Evolutionary conservation across 352 stramenopile genomes (phyloP).

Genomic region (Phytopythium aichiense): DNA sequence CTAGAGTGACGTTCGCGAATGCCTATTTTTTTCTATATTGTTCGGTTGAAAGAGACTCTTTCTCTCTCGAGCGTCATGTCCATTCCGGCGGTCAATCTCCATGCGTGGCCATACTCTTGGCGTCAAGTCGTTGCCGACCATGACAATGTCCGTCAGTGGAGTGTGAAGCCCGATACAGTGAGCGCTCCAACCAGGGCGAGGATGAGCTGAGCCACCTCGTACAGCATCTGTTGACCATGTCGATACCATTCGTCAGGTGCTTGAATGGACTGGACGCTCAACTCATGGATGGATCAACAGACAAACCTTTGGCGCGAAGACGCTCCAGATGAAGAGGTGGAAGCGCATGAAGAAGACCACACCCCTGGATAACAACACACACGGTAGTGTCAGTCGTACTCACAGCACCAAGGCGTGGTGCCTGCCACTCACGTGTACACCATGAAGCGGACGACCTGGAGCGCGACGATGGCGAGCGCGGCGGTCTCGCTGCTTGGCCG

Average conservation of each 20-base stretch:
- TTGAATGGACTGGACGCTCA: not conserved
- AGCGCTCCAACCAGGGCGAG: conserved; percentile 28
- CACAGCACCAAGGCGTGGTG: not conserved
- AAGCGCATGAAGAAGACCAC: conserved; percentile 88
- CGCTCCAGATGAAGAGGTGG: conserved; percentile 90
- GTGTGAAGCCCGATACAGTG: not conserved
- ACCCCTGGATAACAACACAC: conserved; percentile 28
- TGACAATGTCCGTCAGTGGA: not conserved
- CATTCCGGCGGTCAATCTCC: not conserved
- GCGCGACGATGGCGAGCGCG: conserved; percentile 37
- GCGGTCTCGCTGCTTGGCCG: conserved; percentile 7
- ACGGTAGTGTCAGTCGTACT: conserved; percentile 1
- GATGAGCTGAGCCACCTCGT: conserved; percentile 56
- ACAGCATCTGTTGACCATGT: conserved; percentile 51
- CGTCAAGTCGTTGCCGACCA: no score
- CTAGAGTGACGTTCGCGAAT: conserved; percentile 36
- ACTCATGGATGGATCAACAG: not conserved
- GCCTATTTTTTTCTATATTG: conserved; percentile 48
- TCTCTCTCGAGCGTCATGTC: conserved; percentile 1
- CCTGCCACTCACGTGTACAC: conserved; percentile 51
- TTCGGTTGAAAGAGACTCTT: conserved; percentile 8
- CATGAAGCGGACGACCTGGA: conserved; percentile 56
- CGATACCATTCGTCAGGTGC: not conserved
- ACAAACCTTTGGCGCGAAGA: conserved; percentile 85
- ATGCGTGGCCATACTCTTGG: no score